Conservation (phyloP, 805 yeast genomes). For the Kazachstania psychrophila region DNA sequence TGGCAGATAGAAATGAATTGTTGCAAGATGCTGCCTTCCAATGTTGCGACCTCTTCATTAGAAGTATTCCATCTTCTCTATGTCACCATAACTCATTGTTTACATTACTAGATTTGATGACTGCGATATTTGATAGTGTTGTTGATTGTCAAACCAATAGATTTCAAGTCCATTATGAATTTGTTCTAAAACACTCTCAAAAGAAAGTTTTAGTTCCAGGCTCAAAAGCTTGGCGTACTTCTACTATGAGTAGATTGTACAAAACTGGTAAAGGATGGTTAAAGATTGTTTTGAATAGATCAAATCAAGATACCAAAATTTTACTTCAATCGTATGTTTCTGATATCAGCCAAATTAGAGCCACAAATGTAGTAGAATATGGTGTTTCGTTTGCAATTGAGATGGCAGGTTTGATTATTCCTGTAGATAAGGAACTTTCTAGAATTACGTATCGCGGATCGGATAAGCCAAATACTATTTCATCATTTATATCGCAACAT, state of each 20-base stretch:
- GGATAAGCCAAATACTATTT: slow-evolving; percentile 45
- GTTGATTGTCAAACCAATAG: slow-evolving; percentile 76
- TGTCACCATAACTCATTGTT: slow-evolving; percentile 67
- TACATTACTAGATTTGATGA: slow-evolving; percentile 71
- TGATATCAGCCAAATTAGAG: slow-evolving; percentile 31
- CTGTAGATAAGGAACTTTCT: slow-evolving; percentile 56
- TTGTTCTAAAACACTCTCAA: slow-evolving; percentile 35
- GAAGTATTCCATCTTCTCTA: slow-evolving; percentile 62
- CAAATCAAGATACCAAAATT: slow-evolving; percentile 68
- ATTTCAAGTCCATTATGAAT: slow-evolving; percentile 75
- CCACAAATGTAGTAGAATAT: slow-evolving; percentile 43
- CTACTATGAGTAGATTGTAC: slow-evolving; percentile 53
- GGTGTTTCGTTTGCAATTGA: slow-evolving; percentile 90
- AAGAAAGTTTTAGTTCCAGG: slow-evolving; percentile 36
- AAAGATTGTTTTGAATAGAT: slow-evolving; percentile 41
- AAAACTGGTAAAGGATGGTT: slow-evolving; percentile 62
- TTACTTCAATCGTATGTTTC: slow-evolving; percentile 71
- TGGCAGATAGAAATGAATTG: slow-evolving; percentile 69
- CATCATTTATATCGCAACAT: slow-evolving; percentile 68
- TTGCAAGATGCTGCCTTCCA: slow-evolving; percentile 74
- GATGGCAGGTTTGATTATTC: slow-evolving; percentile 67
- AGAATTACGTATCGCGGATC: slow-evolving; percentile 34
- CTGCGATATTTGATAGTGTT: slow-evolving; percentile 67
- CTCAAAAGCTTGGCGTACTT: slow-evolving; percentile 74
- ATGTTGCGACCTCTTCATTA: slow-evolving; percentile 62